Base-by-base conservation (phyloP, 345 rosid species). In the Salix viminalis region DNA sequence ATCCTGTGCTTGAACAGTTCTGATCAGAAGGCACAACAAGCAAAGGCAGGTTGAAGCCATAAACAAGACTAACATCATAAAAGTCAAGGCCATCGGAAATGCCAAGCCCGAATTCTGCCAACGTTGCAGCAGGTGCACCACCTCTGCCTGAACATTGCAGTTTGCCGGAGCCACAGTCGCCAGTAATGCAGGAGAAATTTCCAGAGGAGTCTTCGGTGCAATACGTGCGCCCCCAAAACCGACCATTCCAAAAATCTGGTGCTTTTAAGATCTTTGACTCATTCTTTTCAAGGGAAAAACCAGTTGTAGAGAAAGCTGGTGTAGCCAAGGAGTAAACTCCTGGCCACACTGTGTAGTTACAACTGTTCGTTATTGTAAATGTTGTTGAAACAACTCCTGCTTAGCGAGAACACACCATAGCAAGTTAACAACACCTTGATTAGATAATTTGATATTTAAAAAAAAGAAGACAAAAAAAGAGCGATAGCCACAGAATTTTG, bases 1-100 rank as follows among this genome's bases (percentile, higher is more conserved):
- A 96, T 2, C 99, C 96, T 0, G 92, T 88, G 81, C 76, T 83
- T 23, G 89, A 79, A 68, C 99, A 96, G 75, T 91, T 91, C 16
- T 79, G 76, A 0, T 90, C 94, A 0, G 87, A 67, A 0, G 99
- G 99, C 8, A 79, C 91, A 1, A 95, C 91, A 37, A 90, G 74
- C 88, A 95, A 36, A 6, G 97, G 93, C 24, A 95, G 88, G 83
- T 95, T 95, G 90, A 90, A 95, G 50, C 99, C 99, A 64, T 93
- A 97, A 1, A 91, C 99, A 64, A 95, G 86, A 76, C 99, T 95
- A 0, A 93, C 94, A 70, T 91, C 96, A 65, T 85, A 95, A 82
- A 70, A 91, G 76, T 95, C 99, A 0, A 86, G 83, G 0, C 92
- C 95, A 0, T 88, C 90, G 24, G 75, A 79, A 13, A n/a, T n/a